Percentiles rank a stretch among this genome's conserved stretches.
phyloP scores from a whole-genome alignment of 1,284 basidiomycete species.

The Boletus sp. region DNA sequence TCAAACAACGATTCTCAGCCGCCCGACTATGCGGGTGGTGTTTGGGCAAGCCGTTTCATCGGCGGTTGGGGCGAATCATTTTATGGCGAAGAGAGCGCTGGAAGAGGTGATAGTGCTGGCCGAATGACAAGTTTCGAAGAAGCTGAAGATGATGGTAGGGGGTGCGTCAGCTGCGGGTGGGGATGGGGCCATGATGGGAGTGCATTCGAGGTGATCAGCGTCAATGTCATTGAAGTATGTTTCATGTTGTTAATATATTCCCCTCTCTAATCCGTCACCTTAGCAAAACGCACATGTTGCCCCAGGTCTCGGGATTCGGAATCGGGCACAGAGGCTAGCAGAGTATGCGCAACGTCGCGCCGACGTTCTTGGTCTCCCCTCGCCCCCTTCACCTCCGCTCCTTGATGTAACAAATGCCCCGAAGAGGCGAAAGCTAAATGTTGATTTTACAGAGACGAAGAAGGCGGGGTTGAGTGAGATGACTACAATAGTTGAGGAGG shows the following conservation, averaged over 20 bases:
- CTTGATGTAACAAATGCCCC: constrained; percentile 40
- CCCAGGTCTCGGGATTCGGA: constrained; percentile 55
- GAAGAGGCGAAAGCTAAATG: constrained; percentile 29
- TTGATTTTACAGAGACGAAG: constrained; percentile 32
- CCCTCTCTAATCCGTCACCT: constrained; percentile 23
- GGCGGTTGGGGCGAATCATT: constrained; percentile 52
- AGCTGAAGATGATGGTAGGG: constrained; percentile 64
- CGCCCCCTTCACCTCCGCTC: constrained; percentile 34
- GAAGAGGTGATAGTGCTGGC: constrained; percentile 30
- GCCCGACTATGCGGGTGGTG: constrained; percentile 43
- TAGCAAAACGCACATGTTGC: constrained; percentile 50
- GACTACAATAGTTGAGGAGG: constrained; percentile 37
- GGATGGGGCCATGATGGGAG: constrained; percentile 76
- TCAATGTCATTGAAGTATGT: constrained; percentile 64
- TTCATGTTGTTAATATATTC: neutral
- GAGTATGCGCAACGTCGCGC: constrained; percentile 67
- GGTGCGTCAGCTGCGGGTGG: constrained; percentile 68
- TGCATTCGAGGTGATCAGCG: constrained; percentile 68
- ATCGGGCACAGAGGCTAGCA: constrained; percentile 62
- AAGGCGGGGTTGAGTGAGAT: constrained; percentile 28
- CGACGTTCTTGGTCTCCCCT: constrained; percentile 50
- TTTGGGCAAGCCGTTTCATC: constrained; percentile 52
- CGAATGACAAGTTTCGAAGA: constrained; percentile 43
- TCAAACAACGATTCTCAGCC: constrained; percentile 25
- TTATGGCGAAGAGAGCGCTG: constrained; percentile 34